A percentile compares a stretch with the other conserved stretches of the same genome.
These are phyloP conservation scores for Fallopia convolvulus DNA, from an alignment of 148 eudicot genomes.

Conservation along the genomic window DNA sequence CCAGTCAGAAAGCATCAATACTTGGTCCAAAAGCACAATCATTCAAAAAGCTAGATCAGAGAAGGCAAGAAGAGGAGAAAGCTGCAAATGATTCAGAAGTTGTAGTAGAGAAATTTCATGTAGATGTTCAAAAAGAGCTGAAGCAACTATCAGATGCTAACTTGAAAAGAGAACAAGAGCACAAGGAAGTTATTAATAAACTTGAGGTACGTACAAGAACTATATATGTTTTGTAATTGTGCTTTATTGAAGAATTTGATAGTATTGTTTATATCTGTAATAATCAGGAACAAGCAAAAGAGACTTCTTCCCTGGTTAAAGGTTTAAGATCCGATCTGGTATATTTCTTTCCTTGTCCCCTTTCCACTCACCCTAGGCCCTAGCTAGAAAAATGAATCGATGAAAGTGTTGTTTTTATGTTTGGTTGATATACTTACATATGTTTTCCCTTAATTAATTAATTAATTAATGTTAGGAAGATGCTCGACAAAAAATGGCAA, in stretches of 20 bases:
- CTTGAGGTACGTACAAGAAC: constrained; percentile 66
- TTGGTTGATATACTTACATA: background rate
- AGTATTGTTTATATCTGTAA: constrained; percentile 3
- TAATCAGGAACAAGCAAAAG: constrained; percentile 68
- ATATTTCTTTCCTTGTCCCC: constrained; percentile 15
- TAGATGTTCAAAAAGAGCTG: constrained; percentile 75
- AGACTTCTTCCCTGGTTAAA: constrained; percentile 58
- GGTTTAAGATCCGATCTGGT: constrained; percentile 75
- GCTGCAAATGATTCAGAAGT: constrained; percentile 51
- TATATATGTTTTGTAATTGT: background rate
- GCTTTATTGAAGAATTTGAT: background rate
- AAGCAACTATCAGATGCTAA: constrained; percentile 58
- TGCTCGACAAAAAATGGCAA: constrained; percentile 57
- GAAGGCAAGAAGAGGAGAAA: constrained; percentile 81
- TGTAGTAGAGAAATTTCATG: constrained; percentile 57
- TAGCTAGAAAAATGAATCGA: no score
- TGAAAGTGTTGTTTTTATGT: no score
- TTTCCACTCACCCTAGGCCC: background rate
- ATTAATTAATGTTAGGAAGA: constrained; percentile 55
- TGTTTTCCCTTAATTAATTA: background rate
- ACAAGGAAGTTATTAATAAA: constrained; percentile 70
- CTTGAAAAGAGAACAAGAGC: constrained; percentile 65
- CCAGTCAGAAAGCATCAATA: constrained; percentile 73
- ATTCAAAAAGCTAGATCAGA: constrained; percentile 82
- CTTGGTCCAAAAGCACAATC: constrained; percentile 51